Conservation (phyloP, 1,284 basidiomycete genomes). For the Sanghuangporus baumii region DNA sequence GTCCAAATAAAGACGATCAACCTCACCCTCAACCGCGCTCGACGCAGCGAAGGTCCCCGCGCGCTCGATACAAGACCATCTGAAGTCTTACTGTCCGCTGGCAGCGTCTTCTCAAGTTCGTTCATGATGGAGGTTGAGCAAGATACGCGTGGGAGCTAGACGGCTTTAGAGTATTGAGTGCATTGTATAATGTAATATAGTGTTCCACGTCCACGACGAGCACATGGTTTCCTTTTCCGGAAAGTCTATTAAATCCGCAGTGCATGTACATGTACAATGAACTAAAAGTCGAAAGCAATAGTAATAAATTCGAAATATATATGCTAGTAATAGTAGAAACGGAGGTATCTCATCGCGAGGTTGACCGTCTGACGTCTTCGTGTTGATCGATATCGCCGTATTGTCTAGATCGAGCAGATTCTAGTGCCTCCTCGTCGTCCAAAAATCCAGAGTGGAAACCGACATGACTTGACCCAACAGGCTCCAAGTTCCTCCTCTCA, state of each 20-base stretch:
- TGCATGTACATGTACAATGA: background rate
- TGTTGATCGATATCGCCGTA: background rate
- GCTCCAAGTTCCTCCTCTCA: conserved; percentile 44
- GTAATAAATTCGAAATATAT: background rate
- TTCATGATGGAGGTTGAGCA: background rate
- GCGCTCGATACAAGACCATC: background rate
- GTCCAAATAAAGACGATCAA: background rate
- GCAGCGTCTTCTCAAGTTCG: background rate
- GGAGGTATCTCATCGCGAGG: conserved; percentile 25
- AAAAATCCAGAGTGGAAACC: conserved; percentile 17
- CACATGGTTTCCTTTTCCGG: background rate
- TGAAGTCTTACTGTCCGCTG: background rate
- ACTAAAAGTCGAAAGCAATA: background rate
- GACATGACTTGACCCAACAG: background rate
- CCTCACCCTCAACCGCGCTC: background rate
- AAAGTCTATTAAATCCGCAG: background rate
- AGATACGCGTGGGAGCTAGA: background rate
- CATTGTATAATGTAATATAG: background rate
- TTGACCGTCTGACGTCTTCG: conserved; percentile 24
- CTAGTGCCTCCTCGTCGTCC: conserved; percentile 10
- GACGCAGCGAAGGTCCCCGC: background rate
- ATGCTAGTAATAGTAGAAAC: background rate
- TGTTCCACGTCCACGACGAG: too few relatives aligned
- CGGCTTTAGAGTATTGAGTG: background rate
- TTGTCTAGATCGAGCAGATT: background rate